phyloP scores from a whole-genome alignment of 139 green algal genomes.

The Chlorella sp. region DNA sequence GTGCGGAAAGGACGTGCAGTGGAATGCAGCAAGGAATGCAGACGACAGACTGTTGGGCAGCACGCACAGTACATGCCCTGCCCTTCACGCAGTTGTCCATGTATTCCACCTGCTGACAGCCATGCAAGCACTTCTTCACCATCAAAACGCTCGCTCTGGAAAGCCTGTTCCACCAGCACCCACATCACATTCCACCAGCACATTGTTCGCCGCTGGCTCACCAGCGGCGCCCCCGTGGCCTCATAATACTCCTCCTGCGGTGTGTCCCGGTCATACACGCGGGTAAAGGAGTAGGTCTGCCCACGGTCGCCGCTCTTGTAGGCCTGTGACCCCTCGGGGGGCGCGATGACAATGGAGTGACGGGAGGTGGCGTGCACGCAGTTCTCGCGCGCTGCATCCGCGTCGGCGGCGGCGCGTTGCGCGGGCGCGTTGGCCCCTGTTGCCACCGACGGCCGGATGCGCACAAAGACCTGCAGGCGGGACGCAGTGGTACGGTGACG shows the following conservation, averaged over 20 bases:
- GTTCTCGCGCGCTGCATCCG: slow-evolving; percentile 41
- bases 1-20: too few relatives aligned
- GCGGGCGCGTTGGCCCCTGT: slow-evolving; percentile 19
- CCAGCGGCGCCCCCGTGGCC: slow-evolving; percentile 52
- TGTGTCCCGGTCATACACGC: slow-evolving; percentile 60
- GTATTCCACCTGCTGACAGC: too few relatives aligned
- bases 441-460: slow-evolving; percentile 53
- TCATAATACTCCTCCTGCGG: slow-evolving; percentile 60
- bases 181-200: too few relatives aligned
- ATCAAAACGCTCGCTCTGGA: too few relatives aligned
- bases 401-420: background rate
- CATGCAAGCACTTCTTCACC: background rate
- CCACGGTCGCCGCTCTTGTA: slow-evolving; percentile 63
- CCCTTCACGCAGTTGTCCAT: too few relatives aligned
- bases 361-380: slow-evolving; percentile 62
- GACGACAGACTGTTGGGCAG: too few relatives aligned
- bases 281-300: slow-evolving; percentile 70
- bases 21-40: too few relatives aligned
- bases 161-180: too few relatives aligned
- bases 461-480: slow-evolving; percentile 57
- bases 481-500: too few relatives aligned
- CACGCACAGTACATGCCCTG: background rate
- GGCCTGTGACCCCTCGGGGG: slow-evolving; percentile 52
- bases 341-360: slow-evolving; percentile 57
- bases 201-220: slow-evolving; percentile 32